phyloP scores from a whole-genome alignment of 179 eudicot species.

The Corrigiola litoralis region DNA sequence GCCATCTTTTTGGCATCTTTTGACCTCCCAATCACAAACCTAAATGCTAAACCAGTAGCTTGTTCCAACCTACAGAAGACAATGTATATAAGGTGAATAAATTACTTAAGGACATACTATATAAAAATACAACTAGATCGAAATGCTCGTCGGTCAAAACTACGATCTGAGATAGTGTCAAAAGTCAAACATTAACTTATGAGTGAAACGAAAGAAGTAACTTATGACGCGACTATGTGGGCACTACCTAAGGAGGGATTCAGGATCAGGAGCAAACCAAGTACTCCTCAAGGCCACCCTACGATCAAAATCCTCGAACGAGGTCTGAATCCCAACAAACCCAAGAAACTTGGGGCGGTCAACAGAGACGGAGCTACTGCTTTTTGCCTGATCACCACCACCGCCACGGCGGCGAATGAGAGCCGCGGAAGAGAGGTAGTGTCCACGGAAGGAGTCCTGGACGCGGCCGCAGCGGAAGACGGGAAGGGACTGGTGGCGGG shows the following conservation, averaged over 20 bases:
- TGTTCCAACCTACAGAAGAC: conserved; percentile 51
- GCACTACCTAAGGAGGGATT: conserved; percentile 43
- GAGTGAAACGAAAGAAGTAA: not conserved
- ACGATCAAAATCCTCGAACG: conserved; percentile 39
- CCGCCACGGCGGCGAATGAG: conserved; percentile 8
- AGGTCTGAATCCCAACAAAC: conserved; percentile 62
- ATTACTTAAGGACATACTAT: not conserved
- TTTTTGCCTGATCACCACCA: too few relatives aligned
- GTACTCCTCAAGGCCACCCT: conserved; percentile 45
- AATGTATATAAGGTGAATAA: conserved; percentile 8
- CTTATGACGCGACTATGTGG: too few relatives aligned
- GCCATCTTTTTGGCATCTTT: conserved; percentile 50
- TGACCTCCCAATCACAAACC: conserved; percentile 65
- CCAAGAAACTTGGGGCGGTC: conserved; percentile 56
- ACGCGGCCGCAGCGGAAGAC: conserved; percentile 44
- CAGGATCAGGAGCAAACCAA: conserved; percentile 69
- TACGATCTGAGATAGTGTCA: not conserved
- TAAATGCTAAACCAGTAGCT: conserved; percentile 67
- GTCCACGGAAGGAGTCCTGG: conserved; percentile 47
- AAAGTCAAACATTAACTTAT: not conserved
- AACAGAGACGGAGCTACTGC: not conserved
- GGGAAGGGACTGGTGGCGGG: conserved; percentile 30
- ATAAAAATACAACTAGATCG: not conserved
- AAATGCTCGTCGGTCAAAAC: too few relatives aligned
- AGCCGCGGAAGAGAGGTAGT: conserved; percentile 23